A percentile compares a stretch with the other conserved stretches of the same genome.
Evolutionary conservation across 139 green algal genomes (phyloP).

Genomic region (Tetraselmis striata): DNA sequence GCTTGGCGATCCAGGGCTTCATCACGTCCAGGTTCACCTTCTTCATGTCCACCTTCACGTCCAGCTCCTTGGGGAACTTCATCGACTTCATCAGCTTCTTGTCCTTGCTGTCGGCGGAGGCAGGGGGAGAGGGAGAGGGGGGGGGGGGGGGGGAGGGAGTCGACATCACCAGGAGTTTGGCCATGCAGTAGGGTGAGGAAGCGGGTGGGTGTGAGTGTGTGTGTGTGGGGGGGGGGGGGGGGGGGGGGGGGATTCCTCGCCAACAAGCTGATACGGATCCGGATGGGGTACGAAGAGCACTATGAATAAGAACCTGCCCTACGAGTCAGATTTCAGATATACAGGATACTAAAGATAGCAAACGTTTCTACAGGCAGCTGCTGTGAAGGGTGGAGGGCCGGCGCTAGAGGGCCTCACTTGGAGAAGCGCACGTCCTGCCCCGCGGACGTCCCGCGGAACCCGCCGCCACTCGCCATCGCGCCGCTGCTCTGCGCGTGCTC

Average conservation of each 20-base stretch:
- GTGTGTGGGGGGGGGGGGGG: no score
- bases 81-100: constrained; percentile 60
- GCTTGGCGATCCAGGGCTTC: constrained; percentile 84
- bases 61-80: constrained; percentile 76
- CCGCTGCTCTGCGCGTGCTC: no score
- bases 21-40: constrained; percentile 86
- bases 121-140: no score
- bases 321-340: no score
- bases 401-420: constrained; percentile 37
- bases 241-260: no score
- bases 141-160: no score
- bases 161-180: no score
- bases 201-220: no score
- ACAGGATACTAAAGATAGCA: background rate
- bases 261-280: no score
- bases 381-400: background rate
- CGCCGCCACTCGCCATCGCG: background rate
- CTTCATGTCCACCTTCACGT: constrained; percentile 64
- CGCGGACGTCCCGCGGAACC: constrained; percentile 47
- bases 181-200: no score
- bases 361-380: background rate
- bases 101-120: constrained; percentile 46
- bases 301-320: no score
- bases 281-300: no score
- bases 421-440: constrained; percentile 63